Evolutionary conservation across 495 filamentous ascomycete genomes (phyloP).

Genomic region (Achaetomiella virescens): DNA sequence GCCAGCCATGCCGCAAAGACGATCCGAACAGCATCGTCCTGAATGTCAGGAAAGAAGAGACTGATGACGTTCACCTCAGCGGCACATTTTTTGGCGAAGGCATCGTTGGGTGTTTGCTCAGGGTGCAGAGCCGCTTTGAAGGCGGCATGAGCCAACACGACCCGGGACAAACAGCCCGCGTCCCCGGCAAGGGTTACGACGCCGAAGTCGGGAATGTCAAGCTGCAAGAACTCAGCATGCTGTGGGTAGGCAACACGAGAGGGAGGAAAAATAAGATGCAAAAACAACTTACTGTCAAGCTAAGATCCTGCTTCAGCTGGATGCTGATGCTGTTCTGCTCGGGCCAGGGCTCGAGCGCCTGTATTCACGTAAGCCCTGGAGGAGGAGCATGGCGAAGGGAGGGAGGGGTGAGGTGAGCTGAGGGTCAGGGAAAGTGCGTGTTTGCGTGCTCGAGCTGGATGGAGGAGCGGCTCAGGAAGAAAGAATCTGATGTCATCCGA

Average conservation of each 20-base stretch:
- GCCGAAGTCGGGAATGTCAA: conserved; percentile 3
- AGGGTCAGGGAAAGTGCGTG: no score
- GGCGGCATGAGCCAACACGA: conserved; percentile 2
- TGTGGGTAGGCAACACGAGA: neutral
- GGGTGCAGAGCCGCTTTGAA: conserved; percentile 6
- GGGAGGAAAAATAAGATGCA: neutral
- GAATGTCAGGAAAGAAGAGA: conserved; percentile 18
- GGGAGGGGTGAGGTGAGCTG: neutral
- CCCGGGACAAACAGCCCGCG: neutral
- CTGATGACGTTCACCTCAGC: conserved; percentile 18
- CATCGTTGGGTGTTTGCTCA: neutral
- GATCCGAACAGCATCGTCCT: neutral
- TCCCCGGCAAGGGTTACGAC: neutral
- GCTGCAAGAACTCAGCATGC: neutral
- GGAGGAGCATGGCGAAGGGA: neutral
- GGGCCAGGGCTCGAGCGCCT: neutral
- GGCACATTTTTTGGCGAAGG: conserved; percentile 7
- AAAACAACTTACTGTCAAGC: neutral
- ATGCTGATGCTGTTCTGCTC: conserved; percentile 1
- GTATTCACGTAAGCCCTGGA: neutral
- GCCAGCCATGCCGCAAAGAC: conserved; percentile 17
- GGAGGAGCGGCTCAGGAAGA: no score
- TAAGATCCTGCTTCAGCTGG: conserved; percentile 6
- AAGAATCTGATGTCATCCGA: no score
- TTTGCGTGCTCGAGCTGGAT: no score